Base-by-base conservation (phyloP, 768 basidiomycete species). In the Rhizopogon vesiculosus region DNA sequence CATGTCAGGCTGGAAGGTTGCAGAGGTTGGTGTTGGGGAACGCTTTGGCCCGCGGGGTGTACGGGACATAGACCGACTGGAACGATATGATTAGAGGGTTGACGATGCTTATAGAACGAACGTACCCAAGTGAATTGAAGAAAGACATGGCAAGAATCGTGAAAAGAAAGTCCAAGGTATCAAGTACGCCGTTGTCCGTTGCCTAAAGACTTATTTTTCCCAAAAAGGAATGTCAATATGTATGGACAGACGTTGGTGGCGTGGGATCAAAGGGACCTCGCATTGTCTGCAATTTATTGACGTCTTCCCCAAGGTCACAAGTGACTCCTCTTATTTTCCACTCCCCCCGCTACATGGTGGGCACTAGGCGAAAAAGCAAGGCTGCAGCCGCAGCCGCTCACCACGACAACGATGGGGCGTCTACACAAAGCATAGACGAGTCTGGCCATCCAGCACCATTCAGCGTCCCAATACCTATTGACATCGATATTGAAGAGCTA, bases 71-170 rank as follows among this genome's bases (percentile, higher is more conserved):
- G 86, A 85, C 55, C 89, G 84, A 56, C 88, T 89, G 13, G 63
- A 3, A 59, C 9, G 19, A 1, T 29, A 9, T 41, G 50, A 22
- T 40, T n/a, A 64, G 44, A 66, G 45, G 0, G 15, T 22, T 49
- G 13, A 48, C 2, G 2, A 22, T 6, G 35, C 8, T 22, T 33
- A 3, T 33, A 33, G 31, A 33, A 33, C 10, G 31, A 41, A 72
- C 84, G 53, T 59, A 90, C 89, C 89, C 85, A 51, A 91, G 81
- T 29, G 86, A 85, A 66, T 90, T 90, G 75, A 91, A 90, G 73
- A 90, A 91, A 33, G 89, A 91, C 89, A 91, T 90, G 22, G 43
- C 51, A 16, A 46, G n/a, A n/a, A n/a, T n/a, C n/a, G n/a, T n/a
- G n/a, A n/a, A n/a, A n/a, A n/a, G 42, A 31, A 16, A 31, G 9